Evolutionary conservation across 208 protist genomes (phyloP).

Genomic region (Vickermania ingenoplastis): DNA sequence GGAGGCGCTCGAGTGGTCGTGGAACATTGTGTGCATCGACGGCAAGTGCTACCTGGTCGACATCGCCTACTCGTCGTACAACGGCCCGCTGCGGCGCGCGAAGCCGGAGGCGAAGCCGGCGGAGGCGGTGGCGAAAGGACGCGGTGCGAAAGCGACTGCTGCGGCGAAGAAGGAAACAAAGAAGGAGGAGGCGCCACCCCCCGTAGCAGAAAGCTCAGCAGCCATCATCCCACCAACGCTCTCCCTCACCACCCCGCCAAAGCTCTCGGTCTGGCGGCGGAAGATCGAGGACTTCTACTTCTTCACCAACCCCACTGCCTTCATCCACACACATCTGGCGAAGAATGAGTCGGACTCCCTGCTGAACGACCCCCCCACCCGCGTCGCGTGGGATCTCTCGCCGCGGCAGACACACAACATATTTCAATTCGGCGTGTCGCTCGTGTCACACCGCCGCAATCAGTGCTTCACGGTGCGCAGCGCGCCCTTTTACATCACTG

Average conservation of each 20-base stretch:
- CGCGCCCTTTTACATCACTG: slow-evolving; percentile 60
- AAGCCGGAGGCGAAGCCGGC: not conserved
- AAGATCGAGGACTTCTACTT: slow-evolving; percentile 65
- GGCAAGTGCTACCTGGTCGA: slow-evolving; percentile 48
- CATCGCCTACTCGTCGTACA: slow-evolving; percentile 29
- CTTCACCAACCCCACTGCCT: slow-evolving; percentile 38
- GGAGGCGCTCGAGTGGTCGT: slow-evolving; percentile 54
- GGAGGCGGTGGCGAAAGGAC: not conserved
- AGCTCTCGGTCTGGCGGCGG: slow-evolving; percentile 3
- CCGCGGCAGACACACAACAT: slow-evolving; percentile 57
- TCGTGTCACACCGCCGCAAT: slow-evolving; percentile 36
- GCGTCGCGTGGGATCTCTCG: slow-evolving; percentile 33
- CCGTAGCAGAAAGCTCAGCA: not conserved
- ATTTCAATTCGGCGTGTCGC: slow-evolving; percentile 33
- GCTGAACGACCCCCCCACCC: slow-evolving; percentile 20
- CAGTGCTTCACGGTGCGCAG: slow-evolving; percentile 29
- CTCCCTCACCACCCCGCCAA: not conserved
- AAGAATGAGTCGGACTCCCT: slow-evolving; percentile 21
- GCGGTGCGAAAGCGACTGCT: not conserved
- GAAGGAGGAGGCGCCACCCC: slow-evolving; percentile 3
- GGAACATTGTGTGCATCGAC: slow-evolving; percentile 57
- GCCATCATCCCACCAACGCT: not conserved
- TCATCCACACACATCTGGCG: slow-evolving; percentile 62
- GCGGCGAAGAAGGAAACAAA: not conserved
- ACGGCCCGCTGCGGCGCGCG: slow-evolving; percentile 17